phyloP scores from a whole-genome alignment of 257 asterid species.

The Nicotiana paniculata region DNA sequence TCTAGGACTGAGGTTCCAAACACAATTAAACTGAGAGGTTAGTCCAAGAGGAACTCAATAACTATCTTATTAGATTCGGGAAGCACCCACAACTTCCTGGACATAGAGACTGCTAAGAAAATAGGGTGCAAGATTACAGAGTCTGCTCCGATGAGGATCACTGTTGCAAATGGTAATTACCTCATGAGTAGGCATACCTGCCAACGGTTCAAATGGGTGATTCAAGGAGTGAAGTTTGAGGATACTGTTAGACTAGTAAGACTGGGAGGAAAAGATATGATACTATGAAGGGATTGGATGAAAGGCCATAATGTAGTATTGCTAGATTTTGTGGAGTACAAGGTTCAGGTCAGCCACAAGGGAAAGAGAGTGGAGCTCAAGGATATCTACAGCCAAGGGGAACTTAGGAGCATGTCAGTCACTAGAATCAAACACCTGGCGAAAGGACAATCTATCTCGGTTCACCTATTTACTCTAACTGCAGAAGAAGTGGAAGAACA shows the following conservation, averaged over 20 bases:
- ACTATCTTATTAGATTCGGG: too few species aligned
- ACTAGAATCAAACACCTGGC: background rate
- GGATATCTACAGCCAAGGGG: background rate
- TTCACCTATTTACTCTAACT: too few species aligned
- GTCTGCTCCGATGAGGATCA: background rate
- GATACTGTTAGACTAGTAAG: background rate
- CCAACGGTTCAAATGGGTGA: background rate
- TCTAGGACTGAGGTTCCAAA: too few species aligned
- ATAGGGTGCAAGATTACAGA: background rate
- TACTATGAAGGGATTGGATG: background rate
- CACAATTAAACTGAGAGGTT: too few species aligned
- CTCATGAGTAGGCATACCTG: too few species aligned
- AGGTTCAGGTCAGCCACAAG: background rate
- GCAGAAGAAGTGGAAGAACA: too few species aligned
- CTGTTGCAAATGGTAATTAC: background rate
- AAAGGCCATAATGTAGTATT: background rate
- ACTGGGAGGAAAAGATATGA: background rate
- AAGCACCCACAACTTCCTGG: too few species aligned
- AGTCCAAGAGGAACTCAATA: too few species aligned
- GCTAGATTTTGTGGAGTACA: background rate
- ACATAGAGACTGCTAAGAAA: too few species aligned
- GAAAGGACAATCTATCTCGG: too few species aligned
- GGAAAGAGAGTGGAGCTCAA: background rate
- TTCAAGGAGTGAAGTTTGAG: background rate
- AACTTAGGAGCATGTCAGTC: background rate